Percentiles rank a stretch among this genome's conserved stretches.
These are phyloP conservation scores for Chaetomidium leptoderma DNA, from an alignment of 495 filamentous ascomycete species.

Conservation along the genomic window DNA sequence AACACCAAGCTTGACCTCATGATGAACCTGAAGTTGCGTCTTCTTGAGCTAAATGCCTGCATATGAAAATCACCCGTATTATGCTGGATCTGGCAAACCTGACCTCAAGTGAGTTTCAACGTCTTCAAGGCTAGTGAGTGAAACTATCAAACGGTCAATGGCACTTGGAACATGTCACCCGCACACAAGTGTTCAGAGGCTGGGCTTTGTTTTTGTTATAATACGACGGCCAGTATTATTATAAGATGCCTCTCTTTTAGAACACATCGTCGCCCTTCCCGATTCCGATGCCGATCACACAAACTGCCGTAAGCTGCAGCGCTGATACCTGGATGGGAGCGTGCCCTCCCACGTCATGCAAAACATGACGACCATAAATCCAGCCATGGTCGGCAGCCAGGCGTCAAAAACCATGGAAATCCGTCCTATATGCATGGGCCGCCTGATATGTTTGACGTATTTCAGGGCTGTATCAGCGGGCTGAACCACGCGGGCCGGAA, in stretches of 20 bases:
- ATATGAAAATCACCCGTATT: too few species aligned
- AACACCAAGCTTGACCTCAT: not conserved
- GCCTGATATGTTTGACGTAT: not conserved
- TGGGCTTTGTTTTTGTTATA: too few species aligned
- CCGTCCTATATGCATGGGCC: not conserved
- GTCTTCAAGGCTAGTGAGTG: too few species aligned
- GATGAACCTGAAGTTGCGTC: too few species aligned
- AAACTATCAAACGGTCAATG: too few species aligned
- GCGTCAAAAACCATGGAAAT: not conserved
- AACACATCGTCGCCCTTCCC: not conserved
- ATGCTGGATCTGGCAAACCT: too few species aligned
- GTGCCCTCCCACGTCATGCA: not conserved
- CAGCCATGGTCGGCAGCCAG: not conserved
- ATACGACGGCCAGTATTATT: not conserved
- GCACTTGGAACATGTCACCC: too few species aligned
- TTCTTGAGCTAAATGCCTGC: too few species aligned
- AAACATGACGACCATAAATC: not conserved
- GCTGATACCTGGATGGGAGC: constrained; percentile 1
- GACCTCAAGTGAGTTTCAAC: too few species aligned
- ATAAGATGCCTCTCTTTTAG: not conserved
- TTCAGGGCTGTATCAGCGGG: not conserved
- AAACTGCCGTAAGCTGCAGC: not conserved
- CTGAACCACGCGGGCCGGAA: not conserved
- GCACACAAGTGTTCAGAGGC: too few species aligned
- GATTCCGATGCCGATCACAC: constrained; percentile 3